Evolutionary conservation across 2,329 filamentous ascomycete species (phyloP).

Genomic region (Madurella mycetomatis): DNA sequence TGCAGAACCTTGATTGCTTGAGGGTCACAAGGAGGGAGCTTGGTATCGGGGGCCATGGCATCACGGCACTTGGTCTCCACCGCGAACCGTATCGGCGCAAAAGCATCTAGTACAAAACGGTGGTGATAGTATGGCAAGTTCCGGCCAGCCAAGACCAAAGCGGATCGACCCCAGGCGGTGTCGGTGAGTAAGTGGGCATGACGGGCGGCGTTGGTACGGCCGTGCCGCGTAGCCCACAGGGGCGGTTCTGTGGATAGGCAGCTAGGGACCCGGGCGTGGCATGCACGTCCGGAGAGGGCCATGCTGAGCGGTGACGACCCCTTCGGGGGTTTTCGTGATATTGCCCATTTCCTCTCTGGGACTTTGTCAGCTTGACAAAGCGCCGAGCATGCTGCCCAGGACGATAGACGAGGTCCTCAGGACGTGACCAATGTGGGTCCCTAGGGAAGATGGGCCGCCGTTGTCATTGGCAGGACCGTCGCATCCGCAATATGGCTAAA

Average conservation of each 20-base stretch:
- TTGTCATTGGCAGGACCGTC: conserved; percentile 20
- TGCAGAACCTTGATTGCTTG: conserved; percentile 25
- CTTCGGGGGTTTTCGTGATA: conserved; percentile 19
- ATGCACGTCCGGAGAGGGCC: conserved; percentile 5
- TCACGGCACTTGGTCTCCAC: conserved; percentile 24
- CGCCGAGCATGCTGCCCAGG: conserved; percentile 12
- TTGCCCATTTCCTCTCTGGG: conserved; percentile 21
- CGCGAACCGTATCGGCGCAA: neutral
- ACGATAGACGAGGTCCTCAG: conserved; percentile 13
- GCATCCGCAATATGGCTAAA: conserved; percentile 29
- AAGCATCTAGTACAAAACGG: neutral
- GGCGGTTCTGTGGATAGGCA: conserved; percentile 11
- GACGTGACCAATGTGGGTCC: conserved; percentile 15
- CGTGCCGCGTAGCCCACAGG: conserved; percentile 11
- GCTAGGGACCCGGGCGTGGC: conserved; percentile 8
- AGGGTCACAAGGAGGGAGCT: conserved; percentile 25
- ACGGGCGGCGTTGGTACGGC: conserved; percentile 8
- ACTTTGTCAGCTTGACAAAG: conserved; percentile 31
- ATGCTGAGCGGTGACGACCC: conserved; percentile 10
- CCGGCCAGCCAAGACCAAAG: conserved; percentile 9
- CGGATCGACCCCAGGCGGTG: too few relatives aligned
- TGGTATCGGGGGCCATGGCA: conserved; percentile 17
- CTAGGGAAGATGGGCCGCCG: conserved; percentile 8
- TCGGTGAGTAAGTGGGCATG: neutral
- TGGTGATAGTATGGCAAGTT: conserved; percentile 20